Base-by-base conservation (phyloP, 768 basidiomycete genomes). In the Tricholoma furcatifolium region DNA sequence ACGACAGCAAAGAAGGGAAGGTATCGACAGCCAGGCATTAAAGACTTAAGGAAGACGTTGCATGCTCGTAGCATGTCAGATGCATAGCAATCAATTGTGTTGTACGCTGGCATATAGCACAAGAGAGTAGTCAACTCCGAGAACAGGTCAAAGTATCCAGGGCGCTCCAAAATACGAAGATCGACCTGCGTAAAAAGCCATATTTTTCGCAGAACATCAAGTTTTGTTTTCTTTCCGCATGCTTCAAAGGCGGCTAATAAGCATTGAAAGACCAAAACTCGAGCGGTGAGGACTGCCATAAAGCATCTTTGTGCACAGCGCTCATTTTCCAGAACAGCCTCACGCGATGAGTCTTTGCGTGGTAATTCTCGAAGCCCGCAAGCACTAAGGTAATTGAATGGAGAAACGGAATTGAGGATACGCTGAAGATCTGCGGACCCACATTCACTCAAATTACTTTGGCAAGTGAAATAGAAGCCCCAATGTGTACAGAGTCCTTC, bases 181-280 rank as follows among this genome's bases (percentile, higher is more conserved):
- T 50, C 48, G 12, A 50, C 18, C n/a, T 50, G 48, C n/a, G 41
- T 15, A 11, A 41, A 23, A 30, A 50, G 30, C 48, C 48, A 50
- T 18, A 5, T 18, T 21, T 32, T 23, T 42, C 18, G 18, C 21
- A 31, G 6, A 14, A 7, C 18, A n/a, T 6, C 23, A 38, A 9
- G 7, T 4, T 6, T 12, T 6, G 1, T 1, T 1, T 20, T 38
- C 0, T 23, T 21, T 15, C 48, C 30, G 4, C 27, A n/a, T 0
- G 4, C 21, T 6, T 38, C 47, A 2, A 15, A 50, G 3, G 6
- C 48, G 6, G 15, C 18, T 15, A 50, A 32, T 4, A 50, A 10
- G 36, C 6, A 48, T 27, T n/a, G 36, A 8, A 48, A 48, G 1
- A 39, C 47, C 7, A 47, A 23, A 6, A 39, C 8, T 18, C 48